Conservation (phyloP, 768 basidiomycete genomes). For the Rhodotorula diobovata region DNA sequence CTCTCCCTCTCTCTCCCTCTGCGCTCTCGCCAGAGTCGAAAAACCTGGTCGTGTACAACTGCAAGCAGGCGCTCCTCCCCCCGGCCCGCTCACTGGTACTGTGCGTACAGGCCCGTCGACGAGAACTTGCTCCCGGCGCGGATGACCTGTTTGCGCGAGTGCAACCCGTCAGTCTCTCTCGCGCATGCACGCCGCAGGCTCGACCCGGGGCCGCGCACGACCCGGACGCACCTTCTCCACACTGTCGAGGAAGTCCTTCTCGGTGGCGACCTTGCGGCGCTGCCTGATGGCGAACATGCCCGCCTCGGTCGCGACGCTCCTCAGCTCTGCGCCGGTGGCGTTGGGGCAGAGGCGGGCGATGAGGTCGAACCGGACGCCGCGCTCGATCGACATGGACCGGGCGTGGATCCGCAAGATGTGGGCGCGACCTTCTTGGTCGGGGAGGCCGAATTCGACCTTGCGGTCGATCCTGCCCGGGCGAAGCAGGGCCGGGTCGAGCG, state of each 20-base stretch:
- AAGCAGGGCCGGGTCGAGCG: slow-evolving; percentile 90
- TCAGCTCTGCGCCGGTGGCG: slow-evolving; percentile 95
- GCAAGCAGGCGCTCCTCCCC: too few relatives aligned
- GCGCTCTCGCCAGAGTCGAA: too few relatives aligned
- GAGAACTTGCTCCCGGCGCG: slow-evolving; percentile 98
- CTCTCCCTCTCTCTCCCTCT: too few relatives aligned
- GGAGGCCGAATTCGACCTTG: slow-evolving; percentile 91
- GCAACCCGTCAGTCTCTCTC: not conserved
- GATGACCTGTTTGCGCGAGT: slow-evolving; percentile 55
- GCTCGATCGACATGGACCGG: slow-evolving; percentile 79
- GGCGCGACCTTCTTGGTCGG: slow-evolving; percentile 91
- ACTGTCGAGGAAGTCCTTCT: slow-evolving; percentile 93
- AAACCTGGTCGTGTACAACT: too few relatives aligned
- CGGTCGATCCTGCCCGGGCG: slow-evolving; percentile 94
- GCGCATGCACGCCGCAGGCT: too few relatives aligned
- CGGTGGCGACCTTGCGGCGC: slow-evolving; percentile 90
- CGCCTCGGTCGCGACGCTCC: slow-evolving; percentile 94
- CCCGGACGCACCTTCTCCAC: slow-evolving; percentile 81
- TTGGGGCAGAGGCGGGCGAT: slow-evolving; percentile 96
- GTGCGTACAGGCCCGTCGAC: slow-evolving; percentile 57
- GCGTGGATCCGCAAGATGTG: slow-evolving; percentile 97
- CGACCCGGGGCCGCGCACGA: not conserved
- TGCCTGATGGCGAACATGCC: slow-evolving; percentile 99
- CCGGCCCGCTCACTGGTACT: slow-evolving; percentile 10
- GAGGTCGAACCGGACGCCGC: slow-evolving; percentile 94